These are phyloP conservation scores for Chloris gayana DNA, from an alignment of 176 grass and related monocot species.

Conservation along the genomic window DNA sequence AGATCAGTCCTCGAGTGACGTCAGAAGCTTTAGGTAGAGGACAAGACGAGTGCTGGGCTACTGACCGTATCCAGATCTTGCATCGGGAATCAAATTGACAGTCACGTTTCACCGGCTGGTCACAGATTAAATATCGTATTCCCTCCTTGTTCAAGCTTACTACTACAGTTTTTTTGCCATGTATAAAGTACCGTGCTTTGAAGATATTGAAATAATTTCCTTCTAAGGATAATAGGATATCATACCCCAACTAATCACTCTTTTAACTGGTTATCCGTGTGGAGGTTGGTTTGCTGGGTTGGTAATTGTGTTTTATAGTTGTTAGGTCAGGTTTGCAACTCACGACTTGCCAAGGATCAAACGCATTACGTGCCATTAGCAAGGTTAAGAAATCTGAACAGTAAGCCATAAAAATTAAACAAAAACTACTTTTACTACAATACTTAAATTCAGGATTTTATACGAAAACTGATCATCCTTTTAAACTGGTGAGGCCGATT, in stretches of 20 bases:
- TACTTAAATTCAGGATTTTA: too few relatives aligned
- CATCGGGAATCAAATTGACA: background rate
- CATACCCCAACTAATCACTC: background rate
- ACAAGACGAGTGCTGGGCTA: conserved; percentile 6
- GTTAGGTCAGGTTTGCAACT: background rate
- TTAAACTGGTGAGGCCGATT: too few relatives aligned
- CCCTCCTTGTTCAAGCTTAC: background rate
- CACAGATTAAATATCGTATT: background rate
- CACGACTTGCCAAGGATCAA: background rate
- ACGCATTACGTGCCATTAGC: background rate
- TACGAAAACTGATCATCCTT: too few relatives aligned
- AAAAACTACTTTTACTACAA: too few relatives aligned
- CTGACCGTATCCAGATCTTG: background rate
- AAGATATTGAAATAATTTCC: background rate
- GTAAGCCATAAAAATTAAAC: too few relatives aligned
- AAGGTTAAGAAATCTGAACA: too few relatives aligned
- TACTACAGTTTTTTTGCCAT: background rate
- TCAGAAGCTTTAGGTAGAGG: conserved; percentile 18
- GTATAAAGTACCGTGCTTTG: background rate
- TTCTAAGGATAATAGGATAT: background rate
- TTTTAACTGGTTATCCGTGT: background rate
- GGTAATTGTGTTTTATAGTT: background rate
- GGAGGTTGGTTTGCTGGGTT: background rate
- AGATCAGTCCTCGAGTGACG: conserved; percentile 15
- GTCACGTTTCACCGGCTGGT: background rate